Percentiles rank a stretch among this genome's conserved stretches.
phyloP scores from a whole-genome alignment of 345 rosid genomes.

The Punica granatum region DNA sequence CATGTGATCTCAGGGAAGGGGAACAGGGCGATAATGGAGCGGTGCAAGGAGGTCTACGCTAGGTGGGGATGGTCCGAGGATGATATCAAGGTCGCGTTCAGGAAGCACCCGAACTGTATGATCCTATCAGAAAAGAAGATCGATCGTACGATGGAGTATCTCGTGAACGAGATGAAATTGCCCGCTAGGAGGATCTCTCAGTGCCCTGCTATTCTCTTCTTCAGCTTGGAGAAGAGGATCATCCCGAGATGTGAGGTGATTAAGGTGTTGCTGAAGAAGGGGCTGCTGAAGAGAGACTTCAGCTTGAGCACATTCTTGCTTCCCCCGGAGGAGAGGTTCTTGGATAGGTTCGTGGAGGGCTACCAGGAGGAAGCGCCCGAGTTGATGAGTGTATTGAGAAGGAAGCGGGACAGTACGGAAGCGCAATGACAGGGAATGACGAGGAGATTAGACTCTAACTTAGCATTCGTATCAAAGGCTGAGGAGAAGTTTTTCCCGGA shows the following conservation, averaged over 20 bases:
- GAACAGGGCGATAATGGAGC: slow-evolving; percentile 8
- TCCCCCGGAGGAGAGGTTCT: slow-evolving; percentile 11
- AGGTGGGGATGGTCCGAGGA: slow-evolving; percentile 26
- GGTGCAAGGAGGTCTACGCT: slow-evolving; percentile 14
- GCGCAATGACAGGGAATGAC: neutral
- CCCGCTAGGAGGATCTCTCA: slow-evolving; percentile 14
- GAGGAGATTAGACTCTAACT: neutral
- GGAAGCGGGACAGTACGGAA: neutral
- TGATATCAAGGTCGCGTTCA: slow-evolving; percentile 20
- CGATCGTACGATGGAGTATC: slow-evolving; percentile 17
- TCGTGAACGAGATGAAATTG: slow-evolving; percentile 13
- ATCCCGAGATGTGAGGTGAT: slow-evolving; percentile 20
- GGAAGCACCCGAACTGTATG: slow-evolving; percentile 15
- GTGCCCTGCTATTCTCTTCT: slow-evolving; percentile 15
- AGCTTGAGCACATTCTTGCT: neutral
- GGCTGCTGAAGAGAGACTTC: slow-evolving; percentile 3
- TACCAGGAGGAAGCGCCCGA: neutral
- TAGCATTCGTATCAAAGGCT: neutral
- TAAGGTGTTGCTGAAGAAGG: slow-evolving; percentile 15
- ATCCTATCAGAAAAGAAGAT: slow-evolving; percentile 17
- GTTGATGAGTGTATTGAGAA: neutral
- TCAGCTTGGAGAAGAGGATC: slow-evolving; percentile 20
- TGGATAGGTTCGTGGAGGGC: slow-evolving; percentile 8
- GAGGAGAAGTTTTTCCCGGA: neutral
- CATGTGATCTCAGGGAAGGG: neutral